Evolutionary conservation across 169 alveolate genomes (phyloP), one percentile per base, ranked within the genome.

Genomic region (Besnoitia besnoiti): DNA sequence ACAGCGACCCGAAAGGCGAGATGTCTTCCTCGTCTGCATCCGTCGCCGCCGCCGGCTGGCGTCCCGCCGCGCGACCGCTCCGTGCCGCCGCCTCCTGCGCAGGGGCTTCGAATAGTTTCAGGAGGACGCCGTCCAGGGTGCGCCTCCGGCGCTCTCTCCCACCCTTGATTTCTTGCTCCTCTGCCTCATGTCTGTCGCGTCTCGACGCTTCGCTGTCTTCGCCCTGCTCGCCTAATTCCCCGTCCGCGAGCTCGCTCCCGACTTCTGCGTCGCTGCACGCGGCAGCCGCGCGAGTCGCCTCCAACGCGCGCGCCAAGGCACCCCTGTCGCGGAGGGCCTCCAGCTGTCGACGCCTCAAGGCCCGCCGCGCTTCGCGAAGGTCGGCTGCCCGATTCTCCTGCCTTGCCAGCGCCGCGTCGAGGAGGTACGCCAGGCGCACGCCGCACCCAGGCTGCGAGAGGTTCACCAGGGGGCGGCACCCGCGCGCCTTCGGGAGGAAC

Each of bases 401-500:
- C 67, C 59, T 21, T 39, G 35, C 87, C 80, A 35, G 89, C 51
- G 19, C 85, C 44, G 75, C 46, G 47, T 5, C 73, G 55, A 87
- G 85, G 50, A 87, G 62, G 49, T 73, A 67, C 33, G 91, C 91
- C 33, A 87, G 62, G 44, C 0, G 91, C 33, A 44, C 85, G 47
- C 91, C 91, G 73, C 75, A n/a, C 33, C 42, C 85, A 24, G 84
- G 61, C 47, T 46, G 75, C 5, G 91, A 87, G 33, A 87, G 91
- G 37, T 87, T 87, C 21, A 87, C 91, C 46, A 87, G 82, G 21
- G 91, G 91, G 27, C 91, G 82, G 67, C 91, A 87, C 44, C 91
- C 91, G 35, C 61, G 91, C 51, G 47, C 50, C 85, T 87, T 87
- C 44, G 91, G 91, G n/a, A 87, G 35, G 55, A 87, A 62, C 27